Base-by-base conservation (phyloP, 768 basidiomycete genomes). In the Pholiota microspora region DNA sequence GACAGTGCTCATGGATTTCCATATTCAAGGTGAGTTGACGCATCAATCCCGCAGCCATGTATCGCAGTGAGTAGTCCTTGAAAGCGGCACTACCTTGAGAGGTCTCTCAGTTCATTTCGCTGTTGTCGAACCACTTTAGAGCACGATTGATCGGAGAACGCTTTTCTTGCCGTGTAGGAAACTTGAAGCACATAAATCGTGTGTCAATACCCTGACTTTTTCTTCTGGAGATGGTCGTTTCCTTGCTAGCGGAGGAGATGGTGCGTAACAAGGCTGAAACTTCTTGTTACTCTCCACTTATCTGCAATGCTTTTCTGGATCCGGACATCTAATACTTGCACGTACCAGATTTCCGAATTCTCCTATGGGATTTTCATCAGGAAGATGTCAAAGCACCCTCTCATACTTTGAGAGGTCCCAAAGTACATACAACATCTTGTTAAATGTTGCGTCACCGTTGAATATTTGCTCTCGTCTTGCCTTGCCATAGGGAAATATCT, bases 181-280 rank as follows among this genome's bases (percentile, higher is more conserved):
- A 40, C 60, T 64, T 5, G 54, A 59, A 12, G 78, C 72, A 3
- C 86, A 88, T 64, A 73, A 68, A 29, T 85, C 85, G 8, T 88
- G 86, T 64, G 78, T 88, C 40, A 88, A 88, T 63, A 77, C 77
- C 9, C 75, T 88, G 15, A 65, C 75, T 0, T 86, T 87, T 55
- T 86, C 86, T 2, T 77, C 78, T n/a, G 68, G 75, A 7, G 78
- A 80, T 28, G 85, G 83, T 1, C 74, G 80, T 52, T 86, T 83
- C 70, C 65, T 88, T 35, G 85, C 84, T 2, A 86, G 82, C 61
- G 87, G 84, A 25, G 86, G 87, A 29, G 86, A 88, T 67, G 85
- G 85, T 86, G 67, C 56, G 78, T 50, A 29, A 23, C 31, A 42
- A 51, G 55, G 27, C 16, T 36, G 35, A 50, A 12, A 12, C 29